These are phyloP conservation scores for Ophiosphaerella narmari DNA, from an alignment of 2,329 filamentous ascomycete species.

Conservation along the genomic window DNA sequence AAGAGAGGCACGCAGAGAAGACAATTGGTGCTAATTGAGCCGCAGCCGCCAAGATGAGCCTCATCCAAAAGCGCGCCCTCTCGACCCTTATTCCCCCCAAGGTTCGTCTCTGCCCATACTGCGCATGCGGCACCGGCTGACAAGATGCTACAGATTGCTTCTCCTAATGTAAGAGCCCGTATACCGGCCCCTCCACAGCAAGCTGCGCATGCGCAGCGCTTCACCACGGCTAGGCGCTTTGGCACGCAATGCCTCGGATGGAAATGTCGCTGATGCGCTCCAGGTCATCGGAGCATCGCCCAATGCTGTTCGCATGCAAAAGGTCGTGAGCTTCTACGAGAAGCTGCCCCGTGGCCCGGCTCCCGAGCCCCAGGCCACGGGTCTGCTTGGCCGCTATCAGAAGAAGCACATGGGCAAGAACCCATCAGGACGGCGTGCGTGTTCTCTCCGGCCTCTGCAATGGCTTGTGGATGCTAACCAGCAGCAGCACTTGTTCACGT, in stretches of 20 bases:
- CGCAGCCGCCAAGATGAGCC: constrained; percentile 77
- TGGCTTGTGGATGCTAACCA: constrained; percentile 18
- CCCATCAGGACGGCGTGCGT: constrained; percentile 81
- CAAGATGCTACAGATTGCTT: constrained; percentile 67
- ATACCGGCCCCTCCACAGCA: constrained; percentile 14
- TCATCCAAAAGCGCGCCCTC: constrained; percentile 84
- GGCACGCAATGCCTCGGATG: background rate
- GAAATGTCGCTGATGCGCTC: constrained; percentile 24
- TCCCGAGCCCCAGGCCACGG: constrained; percentile 79
- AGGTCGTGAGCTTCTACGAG: constrained; percentile 98
- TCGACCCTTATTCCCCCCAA: constrained; percentile 99
- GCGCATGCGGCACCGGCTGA: constrained; percentile 43
- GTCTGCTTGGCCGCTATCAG: constrained; percentile 87
- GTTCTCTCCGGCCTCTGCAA: constrained; percentile 26
- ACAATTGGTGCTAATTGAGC: constrained; percentile 46
- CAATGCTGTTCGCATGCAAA: constrained; percentile 96
- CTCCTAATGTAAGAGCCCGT: constrained; percentile 72
- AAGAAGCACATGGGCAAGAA: constrained; percentile 92
- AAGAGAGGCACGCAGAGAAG: constrained; percentile 9
- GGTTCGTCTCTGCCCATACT: constrained; percentile 60
- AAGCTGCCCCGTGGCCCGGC: constrained; percentile 92
- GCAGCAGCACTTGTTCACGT: constrained; percentile 81
- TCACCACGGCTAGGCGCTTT: constrained; percentile 6
- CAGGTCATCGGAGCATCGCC: constrained; percentile 93
- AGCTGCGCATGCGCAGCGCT: constrained; percentile 8